Percentiles rank a stretch among this genome's conserved stretches.
phyloP scores from a whole-genome alignment of 2,329 filamentous ascomycete genomes.

The Fusarium cyanostomum region DNA sequence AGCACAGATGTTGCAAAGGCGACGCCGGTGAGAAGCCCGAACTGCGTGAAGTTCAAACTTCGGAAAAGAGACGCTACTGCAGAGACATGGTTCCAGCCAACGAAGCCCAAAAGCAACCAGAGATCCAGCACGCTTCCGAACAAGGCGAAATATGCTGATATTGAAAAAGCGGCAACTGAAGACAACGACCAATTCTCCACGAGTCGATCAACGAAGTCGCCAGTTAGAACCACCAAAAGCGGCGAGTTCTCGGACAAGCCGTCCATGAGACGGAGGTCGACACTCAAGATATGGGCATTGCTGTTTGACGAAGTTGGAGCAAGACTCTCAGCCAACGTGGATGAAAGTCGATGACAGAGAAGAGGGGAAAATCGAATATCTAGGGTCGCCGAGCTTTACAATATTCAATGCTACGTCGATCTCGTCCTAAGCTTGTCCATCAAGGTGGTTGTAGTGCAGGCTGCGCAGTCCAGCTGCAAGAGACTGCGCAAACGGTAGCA shows the following conservation, averaged over 20 bases:
- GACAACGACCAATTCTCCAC: not conserved
- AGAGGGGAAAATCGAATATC: not conserved
- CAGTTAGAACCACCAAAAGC: conserved; percentile 31
- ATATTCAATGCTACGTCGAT: conserved; percentile 5
- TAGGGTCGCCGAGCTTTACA: conserved; percentile 8
- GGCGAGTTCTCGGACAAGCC: conserved; percentile 39
- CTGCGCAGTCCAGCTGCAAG: not conserved
- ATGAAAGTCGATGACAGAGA: conserved; percentile 1
- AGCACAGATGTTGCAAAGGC: not conserved
- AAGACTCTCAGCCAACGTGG: conserved; percentile 2
- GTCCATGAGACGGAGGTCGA: conserved; percentile 39
- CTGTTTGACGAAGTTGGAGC: not conserved
- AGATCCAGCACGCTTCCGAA: conserved; percentile 39
- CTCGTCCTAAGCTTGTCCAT: conserved; percentile 36
- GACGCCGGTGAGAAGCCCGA: conserved; percentile 1
- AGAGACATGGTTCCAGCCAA: conserved; percentile 28
- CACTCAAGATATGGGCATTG: conserved; percentile 22
- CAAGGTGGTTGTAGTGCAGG: conserved; percentile 41
- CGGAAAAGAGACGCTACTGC: conserved; percentile 1
- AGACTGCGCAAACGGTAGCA: not conserved
- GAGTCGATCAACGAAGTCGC: conserved; percentile 35
- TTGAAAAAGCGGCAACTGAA: not conserved
- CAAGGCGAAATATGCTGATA: conserved; percentile 30
- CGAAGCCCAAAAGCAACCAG: conserved; percentile 37
- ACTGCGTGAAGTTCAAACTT: conserved; percentile 2